Percentiles rank a stretch among this genome's conserved stretches.
These are phyloP conservation scores for Starmerella roubikii DNA, from an alignment of 805 yeast genomes.

Conservation along the genomic window DNA sequence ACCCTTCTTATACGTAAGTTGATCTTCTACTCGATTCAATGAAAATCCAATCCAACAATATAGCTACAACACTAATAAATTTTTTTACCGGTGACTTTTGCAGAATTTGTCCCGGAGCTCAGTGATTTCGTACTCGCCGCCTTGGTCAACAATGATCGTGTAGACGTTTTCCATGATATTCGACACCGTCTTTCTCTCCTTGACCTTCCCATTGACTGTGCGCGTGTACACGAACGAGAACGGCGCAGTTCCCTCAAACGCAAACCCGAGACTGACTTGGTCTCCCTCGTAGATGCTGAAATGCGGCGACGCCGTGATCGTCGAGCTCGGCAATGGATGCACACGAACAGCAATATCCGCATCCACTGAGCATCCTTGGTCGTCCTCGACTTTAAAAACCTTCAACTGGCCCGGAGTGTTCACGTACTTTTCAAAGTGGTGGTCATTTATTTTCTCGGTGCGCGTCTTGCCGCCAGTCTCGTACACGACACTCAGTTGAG, in stretches of 20 bases:
- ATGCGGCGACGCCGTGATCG: conserved; percentile 60
- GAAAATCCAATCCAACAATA: too few species aligned
- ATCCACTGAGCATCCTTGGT: conserved; percentile 42
- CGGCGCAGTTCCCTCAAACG: conserved; percentile 81
- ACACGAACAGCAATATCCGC: conserved; percentile 26
- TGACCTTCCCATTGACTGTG: conserved; percentile 36
- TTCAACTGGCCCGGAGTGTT: conserved; percentile 66
- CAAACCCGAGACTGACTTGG: conserved; percentile 72
- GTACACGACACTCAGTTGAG: conserved; percentile 44
- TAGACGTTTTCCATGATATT: conserved; percentile 59
- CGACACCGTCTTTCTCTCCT: conserved; percentile 41
- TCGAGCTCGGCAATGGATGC: conserved; percentile 65
- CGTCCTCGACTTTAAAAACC: conserved; percentile 57
- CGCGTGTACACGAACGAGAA: conserved; percentile 75
- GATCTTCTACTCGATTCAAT: too few species aligned
- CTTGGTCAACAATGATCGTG: conserved; percentile 62
- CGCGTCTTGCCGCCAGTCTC: conserved; percentile 27
- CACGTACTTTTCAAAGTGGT: conserved; percentile 55
- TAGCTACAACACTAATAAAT: not conserved
- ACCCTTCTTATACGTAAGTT: not conserved
- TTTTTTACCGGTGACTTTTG: conserved; percentile 15
- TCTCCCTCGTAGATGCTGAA: conserved; percentile 93
- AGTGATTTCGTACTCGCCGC: conserved; percentile 89
- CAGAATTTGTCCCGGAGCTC: conserved; percentile 82
- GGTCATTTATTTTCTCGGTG: conserved; percentile 7